A percentile compares a stretch with the other conserved stretches of the same genome.
phyloP scores from a whole-genome alignment of 192 early-diverging fungal genomes.

The Umbelopsis ramanniana region DNA sequence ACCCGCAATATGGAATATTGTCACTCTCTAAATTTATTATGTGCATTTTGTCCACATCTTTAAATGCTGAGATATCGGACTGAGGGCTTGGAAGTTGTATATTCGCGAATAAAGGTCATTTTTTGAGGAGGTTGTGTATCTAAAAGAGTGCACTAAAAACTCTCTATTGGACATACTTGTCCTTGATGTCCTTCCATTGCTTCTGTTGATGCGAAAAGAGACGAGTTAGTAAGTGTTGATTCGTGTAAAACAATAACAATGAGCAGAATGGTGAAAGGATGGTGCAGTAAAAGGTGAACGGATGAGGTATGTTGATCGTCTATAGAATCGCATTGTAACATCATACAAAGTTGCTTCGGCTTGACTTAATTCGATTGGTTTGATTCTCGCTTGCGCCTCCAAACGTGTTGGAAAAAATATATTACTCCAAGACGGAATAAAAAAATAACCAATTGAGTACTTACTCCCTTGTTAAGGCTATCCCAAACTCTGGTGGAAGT shows the following conservation, averaged over 20 bases:
- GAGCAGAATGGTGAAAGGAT: too few relatives aligned
- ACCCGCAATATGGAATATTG: background rate
- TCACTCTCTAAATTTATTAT: slow-evolving; percentile 9
- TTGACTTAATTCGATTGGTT: background rate
- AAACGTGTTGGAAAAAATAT: too few relatives aligned
- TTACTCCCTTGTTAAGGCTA: slow-evolving; percentile 76
- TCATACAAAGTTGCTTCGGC: too few relatives aligned
- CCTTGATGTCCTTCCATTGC: slow-evolving; percentile 85
- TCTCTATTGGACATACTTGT: slow-evolving; percentile 57
- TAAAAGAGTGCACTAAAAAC: background rate
- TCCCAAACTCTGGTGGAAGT: slow-evolving; percentile 68
- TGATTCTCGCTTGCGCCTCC: too few relatives aligned
- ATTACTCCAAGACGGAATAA: background rate
- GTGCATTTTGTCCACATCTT: background rate
- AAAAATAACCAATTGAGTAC: slow-evolving; percentile 31
- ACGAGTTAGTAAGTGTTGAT: background rate
- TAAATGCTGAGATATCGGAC: background rate
- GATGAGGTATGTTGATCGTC: background rate
- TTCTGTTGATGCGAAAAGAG: slow-evolving; percentile 50
- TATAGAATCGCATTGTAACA: background rate
- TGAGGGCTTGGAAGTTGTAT: background rate
- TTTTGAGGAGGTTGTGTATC: background rate
- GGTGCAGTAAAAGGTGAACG: background rate
- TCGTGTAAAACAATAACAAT: too few relatives aligned
- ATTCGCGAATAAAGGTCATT: background rate